A percentile compares a stretch with the other conserved stretches of the same genome.
Conservation (phyloP, 2,329 filamentous ascomycete species). For the Hypoxylon sp. region DNA sequence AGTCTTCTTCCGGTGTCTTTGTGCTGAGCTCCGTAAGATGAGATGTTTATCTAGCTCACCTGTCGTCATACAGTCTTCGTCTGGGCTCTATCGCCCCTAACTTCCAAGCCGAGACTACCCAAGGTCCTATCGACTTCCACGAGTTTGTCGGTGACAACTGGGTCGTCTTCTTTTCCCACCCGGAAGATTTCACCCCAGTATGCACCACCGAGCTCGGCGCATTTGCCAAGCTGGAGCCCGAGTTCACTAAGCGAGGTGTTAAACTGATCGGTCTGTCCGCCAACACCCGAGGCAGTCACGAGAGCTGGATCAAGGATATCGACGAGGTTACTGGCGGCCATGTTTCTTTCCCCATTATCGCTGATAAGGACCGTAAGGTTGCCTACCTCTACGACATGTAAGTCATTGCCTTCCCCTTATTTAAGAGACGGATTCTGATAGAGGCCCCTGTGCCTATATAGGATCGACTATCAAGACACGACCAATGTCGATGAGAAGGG, state of each 20-base stretch:
- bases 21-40: neutral
- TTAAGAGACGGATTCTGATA: conserved; percentile 3
- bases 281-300: conserved; percentile 87
- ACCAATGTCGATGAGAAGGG: conserved; percentile 86
- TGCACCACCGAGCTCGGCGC: conserved; percentile 97
- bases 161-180: conserved; percentile 88
- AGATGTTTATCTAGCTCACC: conserved; percentile 8
- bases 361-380: conserved; percentile 82
- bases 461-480: conserved; percentile 84
- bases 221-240: conserved; percentile 88
- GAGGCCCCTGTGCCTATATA: conserved; percentile 49
- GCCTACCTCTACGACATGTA: conserved; percentile 84
- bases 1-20: conserved; percentile 38
- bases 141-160: conserved; percentile 84
- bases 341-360: conserved; percentile 84
- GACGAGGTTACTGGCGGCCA: conserved; percentile 80
- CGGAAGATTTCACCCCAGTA: conserved; percentile 92
- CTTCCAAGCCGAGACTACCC: conserved; percentile 86
- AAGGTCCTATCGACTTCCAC: conserved; percentile 85
- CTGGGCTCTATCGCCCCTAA: conserved; percentile 80
- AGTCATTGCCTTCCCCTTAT: conserved; percentile 49
- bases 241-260: conserved; percentile 88
- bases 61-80: conserved; percentile 65
- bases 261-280: conserved; percentile 93
- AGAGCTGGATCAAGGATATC: conserved; percentile 92